Percentiles rank a stretch among this genome's conserved stretches.
These are phyloP conservation scores for Fusarium pilosicola DNA, from an alignment of 2,329 filamentous ascomycete species.

Conservation along the genomic window DNA sequence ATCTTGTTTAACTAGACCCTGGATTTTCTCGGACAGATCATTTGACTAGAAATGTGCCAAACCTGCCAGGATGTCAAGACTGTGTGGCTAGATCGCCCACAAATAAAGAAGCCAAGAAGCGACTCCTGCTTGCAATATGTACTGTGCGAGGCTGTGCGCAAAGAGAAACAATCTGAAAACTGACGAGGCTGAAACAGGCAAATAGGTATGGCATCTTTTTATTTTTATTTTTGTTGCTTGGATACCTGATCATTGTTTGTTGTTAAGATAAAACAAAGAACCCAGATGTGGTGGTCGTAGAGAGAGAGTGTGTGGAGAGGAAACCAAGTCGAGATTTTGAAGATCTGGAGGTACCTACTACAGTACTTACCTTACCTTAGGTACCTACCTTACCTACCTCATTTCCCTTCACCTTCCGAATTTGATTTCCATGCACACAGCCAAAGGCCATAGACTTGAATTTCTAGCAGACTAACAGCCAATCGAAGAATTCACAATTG, in stretches of 20 bases:
- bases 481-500: neutral
- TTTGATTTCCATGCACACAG: neutral
- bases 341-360: neutral
- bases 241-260: neutral
- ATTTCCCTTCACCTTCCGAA: neutral
- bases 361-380: no score
- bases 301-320: neutral
- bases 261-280: neutral
- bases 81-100: conserved; percentile 24
- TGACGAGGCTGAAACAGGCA: conserved; percentile 5
- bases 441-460: neutral
- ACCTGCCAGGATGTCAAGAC: conserved; percentile 36
- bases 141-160: conserved; percentile 2
- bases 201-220: neutral
- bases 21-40: conserved; percentile 43
- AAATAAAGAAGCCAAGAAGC: conserved; percentile 24
- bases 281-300: neutral
- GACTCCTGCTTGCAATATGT: conserved; percentile 12
- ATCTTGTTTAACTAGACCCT: conserved; percentile 50
- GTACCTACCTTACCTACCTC: no score
- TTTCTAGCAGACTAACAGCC: neutral
- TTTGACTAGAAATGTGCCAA: conserved; percentile 40
- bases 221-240: neutral
- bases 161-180: neutral
- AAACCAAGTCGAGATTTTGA: neutral